Conservation (phyloP, 2,329 filamentous ascomycete species). For the Alternaria alternata region DNA sequence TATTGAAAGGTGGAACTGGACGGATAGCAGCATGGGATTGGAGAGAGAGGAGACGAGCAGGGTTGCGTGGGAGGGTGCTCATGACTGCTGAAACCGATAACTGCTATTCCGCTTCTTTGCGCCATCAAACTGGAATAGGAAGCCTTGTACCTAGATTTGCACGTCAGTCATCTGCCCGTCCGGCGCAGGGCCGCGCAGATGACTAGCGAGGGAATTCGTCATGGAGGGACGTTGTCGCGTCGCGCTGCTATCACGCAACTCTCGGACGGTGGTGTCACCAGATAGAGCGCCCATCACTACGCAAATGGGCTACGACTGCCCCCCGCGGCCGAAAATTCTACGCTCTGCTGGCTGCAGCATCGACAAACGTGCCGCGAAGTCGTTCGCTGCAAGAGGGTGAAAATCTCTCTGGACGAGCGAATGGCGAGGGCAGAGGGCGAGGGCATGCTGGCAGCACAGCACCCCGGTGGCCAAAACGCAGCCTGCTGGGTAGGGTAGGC, state of each 20-base stretch:
- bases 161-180: constrained; percentile 43
- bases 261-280: constrained; percentile 26
- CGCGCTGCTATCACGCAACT: constrained; percentile 20
- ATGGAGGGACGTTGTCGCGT: constrained; percentile 29
- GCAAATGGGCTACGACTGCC: constrained; percentile 5
- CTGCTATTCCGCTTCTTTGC: constrained; percentile 22
- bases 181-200: constrained; percentile 46
- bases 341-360: constrained; percentile 7
- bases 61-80: constrained; percentile 13
- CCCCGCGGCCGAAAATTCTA: constrained; percentile 17
- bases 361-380: constrained; percentile 9
- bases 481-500: background rate
- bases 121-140: constrained; percentile 31
- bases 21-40: constrained; percentile 9
- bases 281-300: constrained; percentile 1
- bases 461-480: constrained; percentile 24
- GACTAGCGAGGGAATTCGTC: constrained; percentile 40
- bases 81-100: constrained; percentile 46
- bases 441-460: constrained; percentile 24
- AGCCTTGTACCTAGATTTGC: constrained; percentile 42
- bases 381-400: background rate
- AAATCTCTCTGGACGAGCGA: constrained; percentile 20
- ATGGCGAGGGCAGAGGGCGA: constrained; percentile 13
- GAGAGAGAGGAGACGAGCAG: constrained; percentile 3
- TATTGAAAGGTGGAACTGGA: constrained; percentile 5